Base-by-base conservation (phyloP, 2,329 filamentous ascomycete species). In the Ophiosphaerella narmari region DNA sequence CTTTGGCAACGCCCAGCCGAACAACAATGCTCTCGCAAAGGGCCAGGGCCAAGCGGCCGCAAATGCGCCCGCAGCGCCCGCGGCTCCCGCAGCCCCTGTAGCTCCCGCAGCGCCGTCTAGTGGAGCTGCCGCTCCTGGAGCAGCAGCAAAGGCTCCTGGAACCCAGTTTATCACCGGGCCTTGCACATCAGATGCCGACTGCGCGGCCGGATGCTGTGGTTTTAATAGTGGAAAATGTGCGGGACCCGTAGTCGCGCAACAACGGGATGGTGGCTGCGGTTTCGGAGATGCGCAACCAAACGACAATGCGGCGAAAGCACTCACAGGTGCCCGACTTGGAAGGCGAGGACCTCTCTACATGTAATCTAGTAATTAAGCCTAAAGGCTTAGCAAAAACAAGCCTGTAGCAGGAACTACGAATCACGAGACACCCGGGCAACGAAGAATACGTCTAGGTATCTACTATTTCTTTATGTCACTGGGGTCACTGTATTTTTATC, bases 131-230 rank as follows among this genome's bases (percentile, higher is more conserved):
- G 36, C 31, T 24, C 39, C 33, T 12, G 39, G 38, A 37, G 31
- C 36, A 16, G 45, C 24, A 21, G 52, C 35, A 34, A 47, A 36
- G 7, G 52, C 14, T 45, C 35, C 53, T 13, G 71, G 65, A 29
- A 70, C 56, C 3, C 73, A 75, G 46, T 75, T 75, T 62, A 74
- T 75, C 58, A 75, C 73, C 13, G 73, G 73, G 1, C 45, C 64
- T 7, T 75, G 73, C 40, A 54, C 59, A 2, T 67, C 68, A 4
- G 72, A 74, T 44, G 71, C 72, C 5, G 72, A 75, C 49, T 75
- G 73, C 40, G 70, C 69, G 3, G 66, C 67, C 16, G 66, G 62
- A 12, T 75, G 72, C 57, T 75, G 72, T 54, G 72, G 68, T 1
- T 70, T 70, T 48, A 66, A 66, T 11, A 52, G 52, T 38, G 67